Evolutionary conservation across 1,284 basidiomycete species (phyloP).

Genomic region (Pascua sp.): DNA sequence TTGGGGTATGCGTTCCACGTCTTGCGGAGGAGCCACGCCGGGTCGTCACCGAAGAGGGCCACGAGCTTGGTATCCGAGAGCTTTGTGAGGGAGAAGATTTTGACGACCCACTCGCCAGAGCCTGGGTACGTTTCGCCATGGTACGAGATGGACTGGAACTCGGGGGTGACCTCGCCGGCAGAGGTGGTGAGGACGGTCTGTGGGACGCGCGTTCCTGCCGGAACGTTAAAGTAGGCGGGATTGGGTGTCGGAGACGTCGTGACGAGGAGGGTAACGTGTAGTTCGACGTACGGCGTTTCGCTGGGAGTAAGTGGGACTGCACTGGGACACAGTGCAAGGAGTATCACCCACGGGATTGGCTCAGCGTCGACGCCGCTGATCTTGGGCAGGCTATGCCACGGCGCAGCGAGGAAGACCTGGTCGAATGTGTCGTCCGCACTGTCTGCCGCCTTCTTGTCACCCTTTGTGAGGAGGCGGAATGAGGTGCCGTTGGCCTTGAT

Average conservation of each 20-base stretch:
- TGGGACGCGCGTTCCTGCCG: conserved; percentile 56
- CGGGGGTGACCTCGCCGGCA: conserved; percentile 60
- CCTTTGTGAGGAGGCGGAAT: conserved; percentile 6
- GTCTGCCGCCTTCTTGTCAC: background rate
- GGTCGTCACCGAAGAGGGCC: conserved; percentile 56
- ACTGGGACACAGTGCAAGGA: too few species aligned
- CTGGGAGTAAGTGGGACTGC: conserved; percentile 16
- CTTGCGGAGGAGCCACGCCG: conserved; percentile 80
- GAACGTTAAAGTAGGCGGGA: conserved; percentile 68
- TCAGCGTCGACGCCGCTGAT: conserved; percentile 12
- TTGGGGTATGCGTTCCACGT: conserved; percentile 56
- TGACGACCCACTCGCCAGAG: conserved; percentile 65
- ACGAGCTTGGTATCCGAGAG: conserved; percentile 68
- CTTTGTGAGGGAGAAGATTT: conserved; percentile 73
- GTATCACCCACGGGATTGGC: conserved; percentile 16
- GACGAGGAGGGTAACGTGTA: conserved; percentile 84
- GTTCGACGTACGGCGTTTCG: conserved; percentile 67
- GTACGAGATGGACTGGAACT: conserved; percentile 88
- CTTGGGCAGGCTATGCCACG: conserved; percentile 34
- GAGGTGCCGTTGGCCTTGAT: conserved; percentile 9
- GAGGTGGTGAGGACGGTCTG: conserved; percentile 70
- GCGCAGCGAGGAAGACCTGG: conserved; percentile 45
- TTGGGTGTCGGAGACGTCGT: conserved; percentile 66
- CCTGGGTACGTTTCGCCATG: conserved; percentile 58
- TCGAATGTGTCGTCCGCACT: conserved; percentile 31